These are phyloP conservation scores for Euphorbia celastroides DNA, from an alignment of 441 rosid species.

Conservation along the genomic window DNA sequence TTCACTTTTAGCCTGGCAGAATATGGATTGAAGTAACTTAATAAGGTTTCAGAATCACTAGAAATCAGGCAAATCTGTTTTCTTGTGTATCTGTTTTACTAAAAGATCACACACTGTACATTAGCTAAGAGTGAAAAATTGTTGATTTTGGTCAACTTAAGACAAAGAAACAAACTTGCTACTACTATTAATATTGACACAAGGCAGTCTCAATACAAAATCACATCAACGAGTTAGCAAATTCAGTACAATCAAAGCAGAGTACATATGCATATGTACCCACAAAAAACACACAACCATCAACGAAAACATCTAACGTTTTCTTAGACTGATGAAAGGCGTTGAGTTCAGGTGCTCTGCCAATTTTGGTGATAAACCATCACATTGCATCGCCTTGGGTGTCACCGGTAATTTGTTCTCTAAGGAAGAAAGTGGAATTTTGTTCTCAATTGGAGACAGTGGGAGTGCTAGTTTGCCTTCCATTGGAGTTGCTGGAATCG, in stretches of 20 bases:
- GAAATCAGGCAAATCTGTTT: neutral
- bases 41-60: no score
- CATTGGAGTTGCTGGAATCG: conserved; percentile 45
- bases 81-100: neutral
- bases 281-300: neutral
- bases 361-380: conserved; percentile 34
- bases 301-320: conserved; percentile 16
- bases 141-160: no score
- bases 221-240: conserved; percentile 2
- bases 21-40: no score
- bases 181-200: no score
- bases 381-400: conserved; percentile 34
- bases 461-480: conserved; percentile 42
- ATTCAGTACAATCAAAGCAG: neutral
- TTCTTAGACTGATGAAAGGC: conserved; percentile 49
- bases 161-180: no score
- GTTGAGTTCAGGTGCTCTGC: conserved; percentile 48
- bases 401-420: conserved; percentile 45
- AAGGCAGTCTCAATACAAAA: neutral
- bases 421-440: conserved; percentile 40
- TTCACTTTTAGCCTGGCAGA: neutral
- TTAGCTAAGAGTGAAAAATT: no score
- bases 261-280: conserved; percentile 27
- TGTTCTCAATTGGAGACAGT: conserved; percentile 48
- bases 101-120: neutral